Evolutionary conservation across 805 yeast species (phyloP), one percentile per base, ranked within the genome.

Genomic region (Spathaspora gorwiae): DNA sequence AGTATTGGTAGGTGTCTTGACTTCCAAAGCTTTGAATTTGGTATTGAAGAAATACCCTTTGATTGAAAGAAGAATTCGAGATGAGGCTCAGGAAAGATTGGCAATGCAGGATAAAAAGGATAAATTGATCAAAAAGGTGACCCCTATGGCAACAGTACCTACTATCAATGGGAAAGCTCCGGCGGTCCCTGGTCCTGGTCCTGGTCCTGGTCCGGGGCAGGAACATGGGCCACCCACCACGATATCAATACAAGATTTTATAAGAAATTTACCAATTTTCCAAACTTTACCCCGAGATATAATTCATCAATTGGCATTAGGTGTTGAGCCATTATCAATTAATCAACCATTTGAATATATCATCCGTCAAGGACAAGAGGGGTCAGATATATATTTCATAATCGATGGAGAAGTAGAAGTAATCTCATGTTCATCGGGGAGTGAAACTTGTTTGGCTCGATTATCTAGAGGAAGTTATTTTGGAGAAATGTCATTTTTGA

Each of bases 21-120:
- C 89, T 0, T 78, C 81, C 12, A 86, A 81, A 46, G 76, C 81
- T 9, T 70, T 85, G 40, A 75, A 76, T 48, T 63, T 70, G 9
- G 84, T 85, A 1, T 65, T 85, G 24, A 78, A 81, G 1, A 76
- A 73, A 46, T 84, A 78, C 58, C 90, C 92, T 0, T 60, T 65
- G 2, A 78, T 85, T 35, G 90, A 84, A 57, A 66, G 87, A 47
- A 70, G 81, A 40, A 83, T 85, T 37, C 67, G 90, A 49, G 88
- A 85, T 59, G 92, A 85, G 56, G 90, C 89, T 3, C 90, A 85
- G 55, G 90, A 84, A 58, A 68, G 92, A 42, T 64, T 85, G 47
- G 83, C 85, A 5, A 78, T 83, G 80, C 83, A 78, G 53, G 87
- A 82, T 42, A 81, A 83, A 59, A 72, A 80, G 54, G 75, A 73